Conservation (phyloP, 2,329 filamentous ascomycete genomes). For the Macrophomina pseudophaseolina region DNA sequence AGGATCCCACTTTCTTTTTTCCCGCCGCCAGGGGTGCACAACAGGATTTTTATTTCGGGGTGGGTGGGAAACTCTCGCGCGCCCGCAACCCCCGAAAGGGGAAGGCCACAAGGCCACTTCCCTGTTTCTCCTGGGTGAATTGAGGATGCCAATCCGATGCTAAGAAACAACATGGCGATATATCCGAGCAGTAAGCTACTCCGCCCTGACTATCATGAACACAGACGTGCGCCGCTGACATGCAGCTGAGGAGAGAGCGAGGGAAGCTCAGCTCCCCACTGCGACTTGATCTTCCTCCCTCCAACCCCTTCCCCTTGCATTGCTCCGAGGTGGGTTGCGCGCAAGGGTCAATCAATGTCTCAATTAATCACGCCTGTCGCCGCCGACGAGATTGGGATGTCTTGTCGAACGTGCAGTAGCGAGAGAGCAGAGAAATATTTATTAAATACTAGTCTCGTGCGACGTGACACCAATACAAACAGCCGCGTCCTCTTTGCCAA, state of each 20-base stretch:
- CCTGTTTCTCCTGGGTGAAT: conserved; percentile 1
- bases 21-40: not conserved
- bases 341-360: not conserved
- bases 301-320: conserved; percentile 5
- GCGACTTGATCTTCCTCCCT: not conserved
- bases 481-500: not conserved
- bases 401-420: conserved; percentile 2
- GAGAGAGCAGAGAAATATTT: no score
- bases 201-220: not conserved
- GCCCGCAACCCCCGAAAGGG: not conserved
- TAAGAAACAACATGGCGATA: not conserved
- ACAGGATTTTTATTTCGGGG: not conserved
- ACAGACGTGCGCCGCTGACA: conserved; percentile 3
- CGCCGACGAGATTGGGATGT: conserved; percentile 7
- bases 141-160: not conserved
- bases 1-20: no score
- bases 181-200: not conserved
- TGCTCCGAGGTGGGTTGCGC: not conserved
- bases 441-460: not conserved
- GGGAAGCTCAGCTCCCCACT: not conserved
- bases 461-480: conserved; percentile 4
- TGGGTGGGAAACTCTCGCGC: not conserved
- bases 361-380: not conserved
- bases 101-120: conserved; percentile 13
- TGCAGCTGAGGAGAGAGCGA: conserved; percentile 3